Evolutionary conservation across 306 rosid species (phyloP), one percentile per base, ranked within the genome.

Genomic region (Urtica urens): DNA sequence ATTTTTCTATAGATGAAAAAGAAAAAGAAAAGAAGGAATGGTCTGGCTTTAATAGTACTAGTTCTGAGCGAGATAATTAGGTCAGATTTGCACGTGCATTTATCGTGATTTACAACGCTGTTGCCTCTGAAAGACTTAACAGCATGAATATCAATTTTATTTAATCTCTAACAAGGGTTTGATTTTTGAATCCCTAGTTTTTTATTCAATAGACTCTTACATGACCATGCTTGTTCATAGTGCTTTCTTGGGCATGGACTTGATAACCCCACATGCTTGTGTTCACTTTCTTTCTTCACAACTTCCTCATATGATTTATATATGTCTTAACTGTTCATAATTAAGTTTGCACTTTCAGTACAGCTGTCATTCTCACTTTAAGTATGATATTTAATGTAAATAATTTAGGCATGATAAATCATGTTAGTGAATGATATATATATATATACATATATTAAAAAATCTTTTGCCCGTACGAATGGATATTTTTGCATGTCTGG

Each of bases 1-100:
- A 29, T 62, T 45, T 35, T 3, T n/a, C n/a, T n/a, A n/a, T n/a
- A 51, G 26, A 21, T 15, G 22, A 20, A 2, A 41, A 1, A 8
- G 6, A 1, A 23, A 23, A 44, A 11, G 10, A 23, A 23, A 11
- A 23, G 10, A 23, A 43, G 6, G n/a, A n/a, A 45, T 21, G 6
- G 49, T 29, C 11, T 65, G 71, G 75, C 58, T 67, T 66, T 75
- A 49, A 61, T 62, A 19, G 22, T 17, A 15, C 13, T 45, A 23
- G 30, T 23, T 10, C 49, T 43, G 49, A 23, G 23, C 30, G 49
- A 45, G 57, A 72, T 65, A 78, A 68, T 69, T 62, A 72, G 52
- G 80, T 72, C 88, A 83, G 83, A 64, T 55, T 76, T 74, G 86
- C 97, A 84, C 95, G 95, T 81, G 97, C 78, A 81, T 67, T 57